Percentiles rank a stretch among this genome's conserved stretches.
Evolutionary conservation across 495 filamentous ascomycete genomes (phyloP).

Genomic region (Penicillium salamii): DNA sequence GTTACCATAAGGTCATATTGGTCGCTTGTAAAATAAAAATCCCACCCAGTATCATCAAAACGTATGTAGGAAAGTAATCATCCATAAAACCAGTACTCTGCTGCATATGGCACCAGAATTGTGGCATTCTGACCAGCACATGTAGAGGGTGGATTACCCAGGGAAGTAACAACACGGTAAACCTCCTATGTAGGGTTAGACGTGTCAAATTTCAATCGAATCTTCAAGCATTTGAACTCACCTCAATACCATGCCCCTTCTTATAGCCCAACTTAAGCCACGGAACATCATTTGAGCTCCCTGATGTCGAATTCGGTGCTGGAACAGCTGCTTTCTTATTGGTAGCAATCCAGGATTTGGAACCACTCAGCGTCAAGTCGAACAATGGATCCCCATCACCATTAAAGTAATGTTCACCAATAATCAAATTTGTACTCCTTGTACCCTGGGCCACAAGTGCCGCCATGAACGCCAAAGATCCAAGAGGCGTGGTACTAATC

Average conservation of each 20-base stretch:
- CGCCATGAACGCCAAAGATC: constrained; percentile 30
- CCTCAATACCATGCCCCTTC: constrained; percentile 46
- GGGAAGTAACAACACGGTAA: constrained; percentile 66
- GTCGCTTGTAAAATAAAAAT: background rate
- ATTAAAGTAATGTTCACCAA: constrained; percentile 70
- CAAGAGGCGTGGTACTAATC: constrained; percentile 37
- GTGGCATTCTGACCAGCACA: constrained; percentile 35
- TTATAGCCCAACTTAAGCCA: constrained; percentile 57
- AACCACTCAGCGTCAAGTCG: constrained; percentile 48
- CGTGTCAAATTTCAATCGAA: too few species aligned
- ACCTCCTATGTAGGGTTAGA: constrained; percentile 38
- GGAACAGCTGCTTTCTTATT: constrained; percentile 45
- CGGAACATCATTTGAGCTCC: constrained; percentile 50
- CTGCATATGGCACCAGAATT: constrained; percentile 58
- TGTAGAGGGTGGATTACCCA: constrained; percentile 53
- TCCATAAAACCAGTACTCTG: constrained; percentile 70
- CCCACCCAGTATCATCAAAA: background rate
- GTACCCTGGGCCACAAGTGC: constrained; percentile 17
- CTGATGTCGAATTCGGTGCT: constrained; percentile 49
- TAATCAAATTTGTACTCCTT: constrained; percentile 31
- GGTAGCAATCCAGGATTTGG: constrained; percentile 29
- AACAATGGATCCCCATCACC: constrained; percentile 51
- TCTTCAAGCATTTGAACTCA: constrained; percentile 9
- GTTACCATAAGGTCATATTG: background rate
- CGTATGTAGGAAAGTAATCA: constrained; percentile 1